Base-by-base conservation (phyloP, 306 rosid species). In the Quercus engelmannii region DNA sequence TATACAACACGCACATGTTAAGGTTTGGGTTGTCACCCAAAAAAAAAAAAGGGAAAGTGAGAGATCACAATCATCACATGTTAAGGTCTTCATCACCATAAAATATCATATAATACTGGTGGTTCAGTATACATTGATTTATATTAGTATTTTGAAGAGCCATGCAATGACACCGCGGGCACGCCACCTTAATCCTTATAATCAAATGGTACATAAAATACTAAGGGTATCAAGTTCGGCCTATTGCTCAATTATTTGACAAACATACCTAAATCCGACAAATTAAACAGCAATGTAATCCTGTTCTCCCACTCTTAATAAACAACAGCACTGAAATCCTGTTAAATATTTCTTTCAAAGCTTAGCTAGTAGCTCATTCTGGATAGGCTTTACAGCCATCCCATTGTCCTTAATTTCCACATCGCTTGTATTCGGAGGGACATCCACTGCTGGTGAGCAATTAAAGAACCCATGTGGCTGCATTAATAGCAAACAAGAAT, bases 401-500 rank as follows among this genome's bases (percentile, higher is more conserved):
- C 74, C 93, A 81, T 63, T 87, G 52, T 92, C 94, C 77, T 90
- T 87, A 28, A 84, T 86, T 55, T 92, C 97, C 88, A 82, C 79
- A 76, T 92, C 95, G 70, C 86, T 76, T 54, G 86, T 59, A 75
- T 82, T 79, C 4, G 93, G 97, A 13, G 94, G 97, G 63, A 90
- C 92, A 58, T 92, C 94, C 69, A 90, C 87, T 0, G 97, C 93
- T 2, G 93, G 86, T 23, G 94, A 92, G 89, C 88, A 84, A 41
- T 90, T 92, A 74, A 90, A 92, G 89, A 92, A 92, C 9, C 94
- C 97, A 79, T 92, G 93, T 46, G 94, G 95, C 95, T 87, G 91
- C 88, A 84, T 65, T 78, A 80, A 77, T 51, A 46, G 5, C 15
- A 80, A 5, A 78, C 43, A 64, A 0, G 46, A 64, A 30, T 6